Conservation (phyloP, 306 rosid genomes). For the Hippophae tibetana region DNA sequence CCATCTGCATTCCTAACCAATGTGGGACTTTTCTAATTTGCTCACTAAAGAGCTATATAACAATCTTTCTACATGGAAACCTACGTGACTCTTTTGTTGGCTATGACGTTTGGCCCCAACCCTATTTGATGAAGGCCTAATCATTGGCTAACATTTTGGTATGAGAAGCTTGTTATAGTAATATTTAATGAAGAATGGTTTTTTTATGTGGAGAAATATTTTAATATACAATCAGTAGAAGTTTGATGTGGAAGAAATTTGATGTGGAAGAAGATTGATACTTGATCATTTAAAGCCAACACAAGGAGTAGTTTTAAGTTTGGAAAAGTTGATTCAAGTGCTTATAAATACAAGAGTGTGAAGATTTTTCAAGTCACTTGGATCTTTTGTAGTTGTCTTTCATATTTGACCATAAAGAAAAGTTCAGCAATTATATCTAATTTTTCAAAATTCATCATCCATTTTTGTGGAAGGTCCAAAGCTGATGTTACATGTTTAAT, state of each 20-base stretch:
- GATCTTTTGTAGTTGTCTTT: slow-evolving; percentile 56
- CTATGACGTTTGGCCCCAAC: slow-evolving; percentile 59
- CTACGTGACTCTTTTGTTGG: neutral
- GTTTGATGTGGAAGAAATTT: slow-evolving; percentile 71
- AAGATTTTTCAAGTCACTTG: slow-evolving; percentile 79
- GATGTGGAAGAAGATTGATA: too few species aligned
- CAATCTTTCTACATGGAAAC: neutral
- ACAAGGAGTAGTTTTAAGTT: slow-evolving; percentile 38
- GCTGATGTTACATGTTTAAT: slow-evolving; percentile 33
- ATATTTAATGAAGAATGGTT: slow-evolving; percentile 50
- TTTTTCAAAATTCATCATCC: slow-evolving; percentile 45
- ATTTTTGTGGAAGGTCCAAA: slow-evolving; percentile 30
- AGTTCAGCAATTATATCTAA: slow-evolving; percentile 38
- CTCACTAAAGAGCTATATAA: too few species aligned
- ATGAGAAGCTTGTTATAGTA: slow-evolving; percentile 53
- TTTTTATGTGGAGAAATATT: slow-evolving; percentile 48
- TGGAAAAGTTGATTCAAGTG: slow-evolving; percentile 73
- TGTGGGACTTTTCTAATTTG: too few species aligned
- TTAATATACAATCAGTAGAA: slow-evolving; percentile 56
- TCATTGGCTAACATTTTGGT: slow-evolving; percentile 70
- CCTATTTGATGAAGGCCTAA: slow-evolving; percentile 78
- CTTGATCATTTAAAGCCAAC: slow-evolving; percentile 58
- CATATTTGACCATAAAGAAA: slow-evolving; percentile 51
- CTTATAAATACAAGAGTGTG: slow-evolving; percentile 60
- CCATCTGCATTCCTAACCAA: too few species aligned